Percentiles rank a stretch among this genome's conserved stretches.
These are phyloP conservation scores for Mortierella sp. DNA, from an alignment of 371 early-diverging fungal species.

Conservation along the genomic window DNA sequence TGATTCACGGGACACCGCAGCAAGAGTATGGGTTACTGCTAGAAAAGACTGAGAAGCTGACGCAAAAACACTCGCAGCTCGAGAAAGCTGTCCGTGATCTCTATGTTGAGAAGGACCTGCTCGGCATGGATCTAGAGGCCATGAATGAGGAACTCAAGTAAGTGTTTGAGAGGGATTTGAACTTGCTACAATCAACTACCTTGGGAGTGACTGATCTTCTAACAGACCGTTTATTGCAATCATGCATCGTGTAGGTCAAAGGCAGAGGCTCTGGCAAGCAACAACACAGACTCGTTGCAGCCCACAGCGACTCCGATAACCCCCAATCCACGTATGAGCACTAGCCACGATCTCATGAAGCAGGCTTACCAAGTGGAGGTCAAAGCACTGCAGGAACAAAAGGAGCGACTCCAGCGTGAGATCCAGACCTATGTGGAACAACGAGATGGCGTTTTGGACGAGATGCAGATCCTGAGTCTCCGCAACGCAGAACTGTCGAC, in stretches of 20 bases:
- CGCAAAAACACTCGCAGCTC: slow-evolving; percentile 31
- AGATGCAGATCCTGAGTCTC: slow-evolving; percentile 64
- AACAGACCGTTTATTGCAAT: no score
- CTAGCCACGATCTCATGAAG: slow-evolving; percentile 52
- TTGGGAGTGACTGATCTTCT: no score
- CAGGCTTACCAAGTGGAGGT: slow-evolving; percentile 47
- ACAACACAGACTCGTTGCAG: slow-evolving; percentile 10
- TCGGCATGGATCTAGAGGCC: slow-evolving; percentile 45
- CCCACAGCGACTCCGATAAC: slow-evolving; percentile 6
- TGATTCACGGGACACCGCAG: slow-evolving; percentile 42
- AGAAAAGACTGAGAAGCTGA: slow-evolving; percentile 33
- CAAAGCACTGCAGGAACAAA: slow-evolving; percentile 49
- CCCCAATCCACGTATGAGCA: slow-evolving; percentile 41
- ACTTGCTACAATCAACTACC: background rate
- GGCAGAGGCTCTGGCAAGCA: slow-evolving; percentile 19
- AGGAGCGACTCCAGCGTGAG: slow-evolving; percentile 41
- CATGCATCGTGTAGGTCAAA: slow-evolving; percentile 17
- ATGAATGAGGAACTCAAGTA: slow-evolving; percentile 48
- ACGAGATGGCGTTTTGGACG: slow-evolving; percentile 57
- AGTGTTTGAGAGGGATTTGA: background rate
- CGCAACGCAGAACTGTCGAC: slow-evolving; percentile 64
- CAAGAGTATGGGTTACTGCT: slow-evolving; percentile 29
- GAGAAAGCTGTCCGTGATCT: slow-evolving; percentile 38
- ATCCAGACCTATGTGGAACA: slow-evolving; percentile 37
- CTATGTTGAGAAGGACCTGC: slow-evolving; percentile 49